Conservation (phyloP, 495 filamentous ascomycete genomes). For the Staphylotrichum tortipilum region DNA sequence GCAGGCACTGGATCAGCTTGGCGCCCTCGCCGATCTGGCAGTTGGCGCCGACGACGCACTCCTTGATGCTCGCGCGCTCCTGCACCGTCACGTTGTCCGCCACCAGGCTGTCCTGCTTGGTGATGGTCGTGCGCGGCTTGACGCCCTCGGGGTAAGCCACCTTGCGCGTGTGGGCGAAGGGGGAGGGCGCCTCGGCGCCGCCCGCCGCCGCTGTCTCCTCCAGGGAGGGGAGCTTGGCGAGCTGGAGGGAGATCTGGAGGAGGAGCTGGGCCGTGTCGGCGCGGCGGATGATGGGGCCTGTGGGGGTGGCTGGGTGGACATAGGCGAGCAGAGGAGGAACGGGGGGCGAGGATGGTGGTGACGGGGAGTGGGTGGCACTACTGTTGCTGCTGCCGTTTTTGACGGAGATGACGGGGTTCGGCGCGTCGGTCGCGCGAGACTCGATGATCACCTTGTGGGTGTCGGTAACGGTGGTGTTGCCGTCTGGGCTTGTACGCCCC, state of each 20-base stretch:
- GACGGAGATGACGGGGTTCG: constrained; percentile 1
- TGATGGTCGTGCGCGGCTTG: constrained; percentile 66
- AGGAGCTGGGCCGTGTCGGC: constrained; percentile 81
- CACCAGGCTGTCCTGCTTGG: constrained; percentile 65
- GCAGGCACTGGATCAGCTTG: constrained; percentile 68
- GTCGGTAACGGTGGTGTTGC: background rate
- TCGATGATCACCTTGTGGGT: constrained; percentile 8
- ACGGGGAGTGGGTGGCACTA: constrained; percentile 20
- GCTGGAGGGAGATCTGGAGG: constrained; percentile 68
- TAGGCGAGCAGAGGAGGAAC: constrained; percentile 72
- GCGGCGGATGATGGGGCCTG: constrained; percentile 61
- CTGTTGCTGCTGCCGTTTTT: background rate
- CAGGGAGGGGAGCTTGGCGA: constrained; percentile 65
- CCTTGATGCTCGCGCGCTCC: constrained; percentile 76
- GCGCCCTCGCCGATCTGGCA: constrained; percentile 74
- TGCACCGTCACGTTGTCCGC: constrained; percentile 79
- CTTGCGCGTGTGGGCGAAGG: constrained; percentile 67
- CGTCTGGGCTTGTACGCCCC: background rate
- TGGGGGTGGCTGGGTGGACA: constrained; percentile 46
- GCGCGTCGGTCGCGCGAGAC: constrained; percentile 24
- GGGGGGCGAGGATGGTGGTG: constrained; percentile 42
- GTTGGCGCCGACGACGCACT: constrained; percentile 76
- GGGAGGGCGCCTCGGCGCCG: constrained; percentile 48
- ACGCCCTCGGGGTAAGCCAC: constrained; percentile 72
- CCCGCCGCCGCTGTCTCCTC: no score